Conservation (phyloP, 495 filamentous ascomycete species). For the Talaromyces liani region DNA sequence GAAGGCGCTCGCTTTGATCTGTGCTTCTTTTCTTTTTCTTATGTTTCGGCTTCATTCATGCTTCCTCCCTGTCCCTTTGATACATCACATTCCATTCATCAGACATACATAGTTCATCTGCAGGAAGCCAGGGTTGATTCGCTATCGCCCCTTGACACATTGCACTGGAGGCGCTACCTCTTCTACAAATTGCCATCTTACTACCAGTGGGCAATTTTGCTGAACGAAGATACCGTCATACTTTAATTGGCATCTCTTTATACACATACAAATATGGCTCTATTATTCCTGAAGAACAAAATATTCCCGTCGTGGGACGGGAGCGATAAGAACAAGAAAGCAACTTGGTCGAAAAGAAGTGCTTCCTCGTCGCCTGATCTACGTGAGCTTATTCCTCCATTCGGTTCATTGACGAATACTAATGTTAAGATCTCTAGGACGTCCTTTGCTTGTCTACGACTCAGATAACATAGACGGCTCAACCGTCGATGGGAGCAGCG, state of each 20-base stretch:
- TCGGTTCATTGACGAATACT: not conserved
- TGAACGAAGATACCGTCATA: not conserved
- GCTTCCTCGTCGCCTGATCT: slow-evolving; percentile 8
- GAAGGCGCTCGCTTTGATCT: not conserved
- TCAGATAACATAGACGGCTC: slow-evolving; percentile 16
- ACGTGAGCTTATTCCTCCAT: slow-evolving; percentile 10
- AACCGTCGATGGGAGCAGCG: slow-evolving; percentile 20
- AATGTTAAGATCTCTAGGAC: slow-evolving; percentile 17
- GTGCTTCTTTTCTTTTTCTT: not conserved
- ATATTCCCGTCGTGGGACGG: slow-evolving; percentile 23
- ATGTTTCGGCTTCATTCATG: not conserved
- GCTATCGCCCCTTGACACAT: not conserved
- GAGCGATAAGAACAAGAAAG: not conserved
- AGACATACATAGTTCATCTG: not conserved
- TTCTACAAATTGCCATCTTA: not conserved
- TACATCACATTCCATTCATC: not conserved
- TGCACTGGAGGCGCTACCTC: not conserved
- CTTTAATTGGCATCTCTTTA: not conserved
- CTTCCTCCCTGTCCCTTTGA: not conserved
- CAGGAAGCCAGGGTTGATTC: not conserved
- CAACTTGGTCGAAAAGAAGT: slow-evolving; percentile 12
- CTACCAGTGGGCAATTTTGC: not conserved
- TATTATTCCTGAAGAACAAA: slow-evolving; percentile 37
- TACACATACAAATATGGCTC: slow-evolving; percentile 21
- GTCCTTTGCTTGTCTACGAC: slow-evolving; percentile 27